Conservation (phyloP, 163 green algal species). For the Scenedesmus sp. region DNA sequence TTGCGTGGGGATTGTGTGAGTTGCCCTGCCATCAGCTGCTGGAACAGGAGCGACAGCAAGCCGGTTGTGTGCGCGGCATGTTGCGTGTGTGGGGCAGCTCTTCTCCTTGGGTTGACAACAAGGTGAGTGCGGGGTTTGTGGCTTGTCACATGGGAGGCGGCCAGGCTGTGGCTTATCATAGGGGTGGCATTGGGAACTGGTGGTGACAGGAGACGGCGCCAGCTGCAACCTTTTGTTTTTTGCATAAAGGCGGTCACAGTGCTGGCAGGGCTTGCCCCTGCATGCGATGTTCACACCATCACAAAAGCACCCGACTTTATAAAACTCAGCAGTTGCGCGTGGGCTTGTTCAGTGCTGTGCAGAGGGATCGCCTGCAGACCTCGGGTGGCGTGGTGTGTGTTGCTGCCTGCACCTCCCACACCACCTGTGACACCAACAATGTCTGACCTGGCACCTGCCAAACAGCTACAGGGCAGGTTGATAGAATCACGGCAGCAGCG, state of each 20-base stretch:
- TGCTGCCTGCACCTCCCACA: not conserved
- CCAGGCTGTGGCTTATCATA: no score
- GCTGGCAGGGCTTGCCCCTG: not conserved
- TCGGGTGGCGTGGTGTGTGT: not conserved
- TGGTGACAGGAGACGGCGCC: not conserved
- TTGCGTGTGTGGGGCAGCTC: no score
- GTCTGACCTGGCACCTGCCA: not conserved
- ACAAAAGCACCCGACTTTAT: not conserved
- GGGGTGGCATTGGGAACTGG: no score
- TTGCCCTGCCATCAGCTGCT: no score
- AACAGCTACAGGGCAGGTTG: not conserved
- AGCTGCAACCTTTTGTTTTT: not conserved
- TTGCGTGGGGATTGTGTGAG: no score
- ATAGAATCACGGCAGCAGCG: not conserved
- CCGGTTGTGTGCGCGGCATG: no score
- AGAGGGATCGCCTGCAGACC: constrained; percentile 12
- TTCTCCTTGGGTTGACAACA: no score
- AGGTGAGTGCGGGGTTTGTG: no score
- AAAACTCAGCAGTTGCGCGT: not conserved
- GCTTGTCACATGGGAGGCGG: no score
- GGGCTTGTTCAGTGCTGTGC: not conserved
- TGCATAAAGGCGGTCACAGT: not conserved
- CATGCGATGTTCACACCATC: constrained; percentile 3
- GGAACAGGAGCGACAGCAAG: no score
- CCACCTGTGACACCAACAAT: not conserved